Evolutionary conservation across 164 flowering plant species (phyloP), one percentile per base, ranked within the genome.

Genomic region (Hamamelis virginiana): DNA sequence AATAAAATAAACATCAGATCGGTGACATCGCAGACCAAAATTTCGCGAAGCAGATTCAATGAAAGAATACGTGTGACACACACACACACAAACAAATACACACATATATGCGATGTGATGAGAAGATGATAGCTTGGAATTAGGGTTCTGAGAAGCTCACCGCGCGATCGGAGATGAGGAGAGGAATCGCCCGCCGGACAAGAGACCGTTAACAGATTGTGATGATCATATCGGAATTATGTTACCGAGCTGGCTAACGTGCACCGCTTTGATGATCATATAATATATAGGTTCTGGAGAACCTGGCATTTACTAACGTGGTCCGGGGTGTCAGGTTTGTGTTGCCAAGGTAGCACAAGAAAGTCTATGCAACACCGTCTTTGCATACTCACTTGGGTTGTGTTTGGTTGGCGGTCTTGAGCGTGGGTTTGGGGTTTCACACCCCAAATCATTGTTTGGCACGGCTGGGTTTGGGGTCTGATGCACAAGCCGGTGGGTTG

Each of bases 131-230:
- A 8, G 5, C 18, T 45, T 9, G 23, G 19, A 22, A 23, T 22
- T 23, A 23, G 28, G 59, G 44, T 22, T 33, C 21, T 4, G 1
- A 16, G 15, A 16, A 53, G 6, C 53, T 66, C 14, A 66, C 60
- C n/a, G 52, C 43, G 70, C 9, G 63, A 67, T 67, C 70, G 70
- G 21, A 67, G 63, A 41, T 43, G 9, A 44, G 44, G 52, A 46
- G 13, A 21, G 22, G 9, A 10, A 55, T 55, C 59, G 3, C 28
- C 27, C 3, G 59, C 14, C 16, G 59, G 59, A 55, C 2, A 55
- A 53, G 23, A 19, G 58, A 55, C 22, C 59, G 59, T 55, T 27
- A 25, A 23, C 28, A 22, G 28, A 22, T 55, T 55, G 14, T 27
- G 59, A 22, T 55, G 59, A 55, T 55, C 6, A 33, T 33, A 6